Base-by-base conservation (phyloP, 768 basidiomycete genomes). In the Auricularia sp. region DNA sequence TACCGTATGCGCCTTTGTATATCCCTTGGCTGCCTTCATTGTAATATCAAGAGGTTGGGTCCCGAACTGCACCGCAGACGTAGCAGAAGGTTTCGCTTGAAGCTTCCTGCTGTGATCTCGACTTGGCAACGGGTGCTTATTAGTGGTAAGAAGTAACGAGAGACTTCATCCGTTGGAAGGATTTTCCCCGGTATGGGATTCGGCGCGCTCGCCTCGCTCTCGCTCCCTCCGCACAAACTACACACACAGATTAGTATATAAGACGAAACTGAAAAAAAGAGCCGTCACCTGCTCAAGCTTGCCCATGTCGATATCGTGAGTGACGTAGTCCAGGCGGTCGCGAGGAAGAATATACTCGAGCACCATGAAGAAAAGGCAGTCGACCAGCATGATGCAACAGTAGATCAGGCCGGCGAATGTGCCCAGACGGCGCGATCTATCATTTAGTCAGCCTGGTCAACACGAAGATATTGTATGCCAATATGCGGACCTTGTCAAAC, bases 291-390 rank as follows among this genome's bases (percentile, higher is more conserved):
- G 64, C 39, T 62, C 63, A 65, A 79, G 79, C 7, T 66, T 65
- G 1, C 72, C 66, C 2, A 72, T 71, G 35, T 86, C 77, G 90
- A 90, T 92, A 62, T 84, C 78, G 63, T 77, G 77, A 34, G 80
- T 75, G 0, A 92, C 93, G 67, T 83, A 85, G 73, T 96, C 91
- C 62, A 97, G 76, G 64, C 86, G 79, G 23, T 87, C 84, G 58
- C 87, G 77, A 0, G 96, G 96, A 71, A 86, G 81, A 79, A 85
- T 86, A 86, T 85, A 90, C 70, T 97, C 93, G 3, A 99, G 78
- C 61, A 91, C 77, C 68, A 86, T 70, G 72, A 92, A 93, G 74
- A 97, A 96, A 7, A 96, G 73, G 71, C 92, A 93, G 69, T 94
- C 88, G 1, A 98, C 91, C 35, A 94, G 79, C 51, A 97, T 76